Percentiles rank a stretch among this genome's conserved stretches.
These are phyloP conservation scores for Geosiphon pyriformis DNA, from an alignment of 192 early-diverging fungal species.

Conservation along the genomic window DNA sequence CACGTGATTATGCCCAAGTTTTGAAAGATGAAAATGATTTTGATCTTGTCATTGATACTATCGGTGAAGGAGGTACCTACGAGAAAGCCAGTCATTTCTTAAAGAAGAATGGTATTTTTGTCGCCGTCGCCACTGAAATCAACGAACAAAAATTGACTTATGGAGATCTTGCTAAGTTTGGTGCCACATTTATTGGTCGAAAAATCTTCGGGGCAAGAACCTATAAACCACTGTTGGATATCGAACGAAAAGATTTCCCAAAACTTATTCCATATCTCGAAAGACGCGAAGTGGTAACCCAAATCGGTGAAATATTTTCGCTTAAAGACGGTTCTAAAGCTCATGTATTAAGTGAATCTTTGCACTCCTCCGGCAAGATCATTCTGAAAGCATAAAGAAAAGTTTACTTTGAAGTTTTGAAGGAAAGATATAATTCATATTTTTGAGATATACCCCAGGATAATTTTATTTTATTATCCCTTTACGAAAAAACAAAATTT, in stretches of 20 bases:
- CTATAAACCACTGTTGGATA: neutral
- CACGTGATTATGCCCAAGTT: conserved; percentile 25
- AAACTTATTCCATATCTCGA: conserved; percentile 1
- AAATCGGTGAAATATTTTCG: neutral
- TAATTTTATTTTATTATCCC: no score
- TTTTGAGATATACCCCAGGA: no score
- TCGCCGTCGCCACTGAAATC: neutral
- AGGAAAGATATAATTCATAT: no score
- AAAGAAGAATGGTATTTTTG: neutral
- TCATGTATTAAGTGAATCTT: conserved; percentile 21
- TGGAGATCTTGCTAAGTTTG: neutral
- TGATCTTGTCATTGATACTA: conserved; percentile 42
- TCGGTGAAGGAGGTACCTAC: conserved; percentile 26
- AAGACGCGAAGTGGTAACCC: neutral
- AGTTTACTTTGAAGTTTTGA: no score
- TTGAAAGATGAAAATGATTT: conserved; percentile 23
- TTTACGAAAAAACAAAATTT: no score
- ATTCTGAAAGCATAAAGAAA: conserved; percentile 13
- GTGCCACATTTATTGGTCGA: neutral
- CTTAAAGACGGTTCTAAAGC: conserved; percentile 25
- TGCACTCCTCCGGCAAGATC: conserved; percentile 29
- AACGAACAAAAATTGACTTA: neutral
- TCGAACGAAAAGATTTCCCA: neutral
- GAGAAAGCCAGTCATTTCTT: neutral
- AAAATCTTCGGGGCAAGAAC: neutral